Evolutionary conservation across 306 rosid genomes (phyloP), one percentile per base, ranked within the genome.

Genomic region (Dalbergia cochinchinensis): DNA sequence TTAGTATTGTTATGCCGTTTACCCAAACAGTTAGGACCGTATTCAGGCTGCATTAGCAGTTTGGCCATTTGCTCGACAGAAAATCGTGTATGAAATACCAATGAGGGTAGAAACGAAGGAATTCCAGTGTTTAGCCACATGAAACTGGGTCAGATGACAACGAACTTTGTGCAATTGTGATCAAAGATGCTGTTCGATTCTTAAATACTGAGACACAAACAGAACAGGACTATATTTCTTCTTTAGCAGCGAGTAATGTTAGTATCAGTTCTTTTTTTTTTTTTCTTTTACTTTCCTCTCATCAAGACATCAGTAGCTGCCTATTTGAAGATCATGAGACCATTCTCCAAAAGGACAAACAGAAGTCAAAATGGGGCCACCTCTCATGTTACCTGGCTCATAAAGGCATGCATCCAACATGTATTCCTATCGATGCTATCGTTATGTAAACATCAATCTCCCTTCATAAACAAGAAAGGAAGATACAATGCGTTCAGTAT

Each of bases 401-500:
- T 60, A 83, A 66, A 63, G 31, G 87, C 83, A 80, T 65, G 87
- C 89, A 84, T 80, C 86, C 82, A 87, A 73, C 77, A 81, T 84
- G 89, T 90, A 84, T 82, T 82, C 90, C 91, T 89, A 83, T 78
- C 77, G 67, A 80, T 76, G 87, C 86, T 81, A 79, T 74, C 74
- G 82, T 78, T 86, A 92, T 80, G 90, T 83, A 88, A 87, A 88
- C 94, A 88, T 88, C 82, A 82, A 88, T 85, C 89, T 73, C 84
- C 97, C 91, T 72, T 80, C 79, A 75, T 78, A 88, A 75, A 73
- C 90, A 91, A 73, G 92, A 81, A 69, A 82, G 96, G 97, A 92
- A 90, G 97, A 92, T 88, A 88, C 88, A 92, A 90, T 84, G 91
- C 76, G 76, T 88, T 85, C 87, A 76, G 90, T 86, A 86, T 83